Conservation (phyloP, 73 alveolate species). For the Uronychia binucleata region DNA sequence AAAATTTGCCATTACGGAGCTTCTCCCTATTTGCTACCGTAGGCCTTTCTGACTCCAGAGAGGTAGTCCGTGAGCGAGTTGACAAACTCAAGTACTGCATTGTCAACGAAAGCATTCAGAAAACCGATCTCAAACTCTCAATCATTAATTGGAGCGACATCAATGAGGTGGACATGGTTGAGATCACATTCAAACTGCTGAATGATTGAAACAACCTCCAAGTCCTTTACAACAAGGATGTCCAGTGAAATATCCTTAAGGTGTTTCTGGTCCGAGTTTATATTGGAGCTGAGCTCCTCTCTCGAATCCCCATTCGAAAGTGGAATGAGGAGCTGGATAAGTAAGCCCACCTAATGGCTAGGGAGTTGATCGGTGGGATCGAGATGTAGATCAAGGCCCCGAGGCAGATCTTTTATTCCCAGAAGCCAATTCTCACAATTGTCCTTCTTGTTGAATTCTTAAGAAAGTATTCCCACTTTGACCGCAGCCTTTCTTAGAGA, state of each 20-base stretch:
- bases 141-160: slow-evolving; percentile 6
- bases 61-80: slow-evolving; percentile 20
- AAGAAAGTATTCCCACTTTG: background rate
- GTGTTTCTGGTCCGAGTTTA: slow-evolving; percentile 32
- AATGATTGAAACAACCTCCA: background rate
- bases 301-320: slow-evolving; percentile 25
- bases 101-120: background rate
- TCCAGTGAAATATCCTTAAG: slow-evolving; percentile 34
- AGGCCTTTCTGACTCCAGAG: slow-evolving; percentile 7
- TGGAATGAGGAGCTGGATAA: slow-evolving; percentile 31
- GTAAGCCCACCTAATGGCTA: background rate
- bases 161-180: slow-evolving; percentile 15
- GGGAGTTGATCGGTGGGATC: slow-evolving; percentile 27
- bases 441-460: slow-evolving; percentile 31
- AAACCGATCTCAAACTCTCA: slow-evolving; percentile 1
- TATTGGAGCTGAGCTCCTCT: slow-evolving; percentile 40
- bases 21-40: background rate
- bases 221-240: slow-evolving; percentile 5
- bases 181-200: slow-evolving; percentile 27
- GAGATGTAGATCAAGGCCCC: slow-evolving; percentile 38
- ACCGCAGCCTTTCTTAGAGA: background rate
- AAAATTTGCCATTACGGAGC: slow-evolving; percentile 13
- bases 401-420: slow-evolving; percentile 21
- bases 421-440: slow-evolving; percentile 27
- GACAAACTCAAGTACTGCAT: background rate